These are phyloP conservation scores for Penicillium verhagenii DNA, from an alignment of 495 filamentous ascomycete species.

Conservation along the genomic window DNA sequence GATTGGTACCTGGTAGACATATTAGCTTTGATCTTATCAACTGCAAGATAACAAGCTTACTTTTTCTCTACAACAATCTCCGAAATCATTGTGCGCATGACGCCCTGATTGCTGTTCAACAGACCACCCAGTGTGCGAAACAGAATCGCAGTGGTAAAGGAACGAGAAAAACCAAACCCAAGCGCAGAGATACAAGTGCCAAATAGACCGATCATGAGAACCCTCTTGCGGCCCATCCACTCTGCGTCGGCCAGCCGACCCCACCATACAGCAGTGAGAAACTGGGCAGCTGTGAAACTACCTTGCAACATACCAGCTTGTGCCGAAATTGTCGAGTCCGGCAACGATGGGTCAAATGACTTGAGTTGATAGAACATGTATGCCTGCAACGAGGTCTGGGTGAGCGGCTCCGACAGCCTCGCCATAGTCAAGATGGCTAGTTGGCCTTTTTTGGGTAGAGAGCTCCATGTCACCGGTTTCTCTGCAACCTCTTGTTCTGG, in stretches of 20 bases:
- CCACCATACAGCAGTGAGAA: slow-evolving; percentile 77
- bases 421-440: slow-evolving; percentile 71
- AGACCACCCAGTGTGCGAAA: slow-evolving; percentile 74
- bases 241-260: slow-evolving; percentile 70
- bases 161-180: slow-evolving; percentile 76
- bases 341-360: slow-evolving; percentile 62
- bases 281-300: slow-evolving; percentile 76
- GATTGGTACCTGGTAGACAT: slow-evolving; percentile 56
- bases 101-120: slow-evolving; percentile 79
- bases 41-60: slow-evolving; percentile 17
- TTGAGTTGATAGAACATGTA: slow-evolving; percentile 75
- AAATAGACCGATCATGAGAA: slow-evolving; percentile 70
- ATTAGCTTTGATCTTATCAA: background rate
- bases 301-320: slow-evolving; percentile 76
- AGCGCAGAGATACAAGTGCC: slow-evolving; percentile 70
- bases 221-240: slow-evolving; percentile 70
- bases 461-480: slow-evolving; percentile 61
- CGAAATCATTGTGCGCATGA: slow-evolving; percentile 78
- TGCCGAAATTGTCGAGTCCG: slow-evolving; percentile 65
- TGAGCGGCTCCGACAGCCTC: slow-evolving; percentile 74
- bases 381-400: slow-evolving; percentile 71
- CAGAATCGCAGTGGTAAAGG: slow-evolving; percentile 63
- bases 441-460: slow-evolving; percentile 72
- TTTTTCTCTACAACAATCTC: slow-evolving; percentile 74
- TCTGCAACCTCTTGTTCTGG: slow-evolving; percentile 13